Percentiles rank a stretch among this genome's conserved stretches.
Conservation (phyloP, 768 basidiomycete species). For the Suillus subluteus region DNA sequence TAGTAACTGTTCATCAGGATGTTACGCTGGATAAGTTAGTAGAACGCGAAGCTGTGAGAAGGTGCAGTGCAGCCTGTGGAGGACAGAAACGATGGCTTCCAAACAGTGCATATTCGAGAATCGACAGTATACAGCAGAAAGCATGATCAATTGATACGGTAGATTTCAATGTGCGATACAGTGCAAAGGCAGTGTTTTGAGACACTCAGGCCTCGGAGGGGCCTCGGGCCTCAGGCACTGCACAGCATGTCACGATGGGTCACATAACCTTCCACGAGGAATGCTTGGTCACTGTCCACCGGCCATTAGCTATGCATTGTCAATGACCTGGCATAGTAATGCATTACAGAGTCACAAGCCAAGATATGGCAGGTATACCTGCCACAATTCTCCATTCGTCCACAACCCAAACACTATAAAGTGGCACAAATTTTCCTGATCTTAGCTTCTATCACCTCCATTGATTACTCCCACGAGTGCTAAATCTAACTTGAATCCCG, state of each 20-base stretch:
- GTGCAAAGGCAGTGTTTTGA: no score
- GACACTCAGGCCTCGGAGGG: no score
- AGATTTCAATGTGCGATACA: no score
- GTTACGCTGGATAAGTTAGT: neutral
- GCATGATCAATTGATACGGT: neutral
- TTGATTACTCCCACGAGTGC: neutral
- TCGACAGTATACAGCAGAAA: neutral
- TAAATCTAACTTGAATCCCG: no score
- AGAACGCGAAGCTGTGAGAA: neutral
- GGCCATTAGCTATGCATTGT: no score
- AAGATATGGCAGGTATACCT: no score
- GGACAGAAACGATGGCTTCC: neutral
- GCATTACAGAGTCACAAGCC: no score
- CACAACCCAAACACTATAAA: neutral
- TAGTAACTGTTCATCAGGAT: neutral
- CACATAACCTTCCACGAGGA: no score
- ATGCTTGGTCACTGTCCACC: no score
- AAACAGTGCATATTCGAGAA: neutral
- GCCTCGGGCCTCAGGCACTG: no score
- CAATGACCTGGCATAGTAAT: no score
- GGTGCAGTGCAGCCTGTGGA: neutral
- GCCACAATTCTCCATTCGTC: neutral
- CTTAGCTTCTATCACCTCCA: neutral
- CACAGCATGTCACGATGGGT: no score
- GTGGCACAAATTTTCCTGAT: neutral